Percentiles rank a stretch among this genome's conserved stretches.
Conservation (phyloP, 1,139 yeast species). For the Komagataea norvegica region DNA sequence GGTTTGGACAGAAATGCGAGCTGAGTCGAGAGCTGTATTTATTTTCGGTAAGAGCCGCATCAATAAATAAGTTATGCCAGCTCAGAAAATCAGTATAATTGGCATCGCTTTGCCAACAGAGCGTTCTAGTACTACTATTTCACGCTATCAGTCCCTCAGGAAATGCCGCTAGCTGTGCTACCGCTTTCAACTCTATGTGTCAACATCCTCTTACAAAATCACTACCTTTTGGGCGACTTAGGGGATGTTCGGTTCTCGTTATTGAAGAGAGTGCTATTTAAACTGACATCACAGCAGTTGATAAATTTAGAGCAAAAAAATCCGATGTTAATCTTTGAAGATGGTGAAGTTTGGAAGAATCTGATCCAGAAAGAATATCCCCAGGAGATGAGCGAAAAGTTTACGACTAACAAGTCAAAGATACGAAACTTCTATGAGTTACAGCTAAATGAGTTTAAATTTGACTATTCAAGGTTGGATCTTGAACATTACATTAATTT, state of each 20-base stretch:
- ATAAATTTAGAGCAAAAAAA: conserved; percentile 40
- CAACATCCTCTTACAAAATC: conserved; percentile 19
- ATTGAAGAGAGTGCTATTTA: conserved; percentile 38
- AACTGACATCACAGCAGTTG: conserved; percentile 46
- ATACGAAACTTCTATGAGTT: conserved; percentile 18
- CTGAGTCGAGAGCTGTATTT: too few relatives aligned
- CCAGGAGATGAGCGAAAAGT: conserved; percentile 26
- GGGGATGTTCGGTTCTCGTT: conserved; percentile 48
- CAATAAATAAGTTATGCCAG: too few relatives aligned
- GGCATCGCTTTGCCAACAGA: too few relatives aligned
- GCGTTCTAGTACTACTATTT: too few relatives aligned
- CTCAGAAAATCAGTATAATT: too few relatives aligned
- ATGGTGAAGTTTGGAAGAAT: conserved; percentile 48
- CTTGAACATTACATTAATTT: conserved; percentile 18
- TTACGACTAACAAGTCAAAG: conserved; percentile 15
- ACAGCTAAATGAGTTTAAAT: conserved; percentile 16
- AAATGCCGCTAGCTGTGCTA: conserved; percentile 11
- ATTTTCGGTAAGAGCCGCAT: too few relatives aligned
- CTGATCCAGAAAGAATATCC: conserved; percentile 48
- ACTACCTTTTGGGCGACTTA: conserved; percentile 30
- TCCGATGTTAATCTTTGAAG: conserved; percentile 42
- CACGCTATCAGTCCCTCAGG: too few relatives aligned
- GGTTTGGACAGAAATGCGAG: too few relatives aligned
- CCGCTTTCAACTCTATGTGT: conserved; percentile 22
- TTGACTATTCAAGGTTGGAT: conserved; percentile 12